phyloP scores from a whole-genome alignment of 257 asterid species.

The Echium plantagineum region DNA sequence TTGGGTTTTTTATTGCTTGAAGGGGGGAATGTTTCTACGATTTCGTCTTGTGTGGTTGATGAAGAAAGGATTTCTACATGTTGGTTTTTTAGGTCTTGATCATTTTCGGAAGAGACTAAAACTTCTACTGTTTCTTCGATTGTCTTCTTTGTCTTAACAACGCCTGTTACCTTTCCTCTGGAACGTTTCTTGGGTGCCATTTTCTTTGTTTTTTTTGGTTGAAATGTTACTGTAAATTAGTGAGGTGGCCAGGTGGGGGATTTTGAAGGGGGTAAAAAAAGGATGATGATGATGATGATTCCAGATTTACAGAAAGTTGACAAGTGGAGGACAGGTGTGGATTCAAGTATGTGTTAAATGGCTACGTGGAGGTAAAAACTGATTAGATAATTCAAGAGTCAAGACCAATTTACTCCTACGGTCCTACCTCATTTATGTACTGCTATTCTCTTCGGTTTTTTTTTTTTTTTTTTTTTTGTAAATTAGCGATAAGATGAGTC shows the following conservation, averaged over 20 bases:
- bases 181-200: slow-evolving; percentile 62
- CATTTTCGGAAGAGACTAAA: slow-evolving; percentile 22
- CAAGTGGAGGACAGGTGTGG: slow-evolving; percentile 45
- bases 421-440: too few relatives aligned
- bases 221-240: background rate
- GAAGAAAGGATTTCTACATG: slow-evolving; percentile 18
- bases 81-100: background rate
- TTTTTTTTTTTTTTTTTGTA: too few relatives aligned
- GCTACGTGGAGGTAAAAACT: slow-evolving; percentile 42
- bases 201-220: background rate
- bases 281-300: background rate
- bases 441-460: too few relatives aligned
- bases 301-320: slow-evolving; percentile 3
- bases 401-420: too few relatives aligned
- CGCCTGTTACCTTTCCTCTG: slow-evolving; percentile 13
- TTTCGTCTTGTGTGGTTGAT: slow-evolving; percentile 22
- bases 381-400: too few relatives aligned
- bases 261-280: background rate
- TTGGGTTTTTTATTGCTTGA: background rate
- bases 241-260: background rate
- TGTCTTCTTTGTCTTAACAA: slow-evolving; percentile 46
- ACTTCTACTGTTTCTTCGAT: slow-evolving; percentile 52
- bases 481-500: too few relatives aligned
- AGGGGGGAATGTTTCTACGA: slow-evolving; percentile 23
- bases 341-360: background rate